Percentiles rank a stretch among this genome's conserved stretches.
Conservation (phyloP, 164 flowering plant species). For the Dillenia suffruticosa region DNA sequence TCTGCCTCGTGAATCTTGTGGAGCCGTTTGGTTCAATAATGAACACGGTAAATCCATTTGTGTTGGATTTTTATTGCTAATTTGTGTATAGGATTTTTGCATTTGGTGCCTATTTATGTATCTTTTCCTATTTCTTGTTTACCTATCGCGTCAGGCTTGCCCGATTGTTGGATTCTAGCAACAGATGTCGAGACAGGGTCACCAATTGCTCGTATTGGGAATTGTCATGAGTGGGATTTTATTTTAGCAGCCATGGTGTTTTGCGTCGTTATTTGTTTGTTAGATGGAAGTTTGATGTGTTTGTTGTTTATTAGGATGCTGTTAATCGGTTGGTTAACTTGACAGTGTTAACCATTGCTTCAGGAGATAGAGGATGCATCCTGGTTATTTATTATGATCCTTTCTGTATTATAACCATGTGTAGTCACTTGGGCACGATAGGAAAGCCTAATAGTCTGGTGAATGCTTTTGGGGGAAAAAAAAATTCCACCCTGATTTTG, state of each 20-base stretch:
- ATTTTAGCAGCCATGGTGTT: not conserved
- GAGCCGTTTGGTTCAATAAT: constrained; percentile 71
- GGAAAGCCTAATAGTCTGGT: too few species aligned
- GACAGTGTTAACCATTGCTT: constrained; percentile 75
- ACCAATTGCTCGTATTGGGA: constrained; percentile 55
- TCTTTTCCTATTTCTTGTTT: constrained; percentile 7
- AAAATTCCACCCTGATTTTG: too few species aligned
- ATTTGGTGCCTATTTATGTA: not conserved
- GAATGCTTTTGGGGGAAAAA: too few species aligned
- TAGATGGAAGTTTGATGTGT: not conserved
- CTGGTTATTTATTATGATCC: constrained; percentile 41
- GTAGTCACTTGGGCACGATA: too few species aligned
- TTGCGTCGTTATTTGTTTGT: not conserved
- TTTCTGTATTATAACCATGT: not conserved
- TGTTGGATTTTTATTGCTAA: not conserved
- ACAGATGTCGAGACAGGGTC: constrained; percentile 86
- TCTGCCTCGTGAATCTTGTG: constrained; percentile 66
- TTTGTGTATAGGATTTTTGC: not conserved
- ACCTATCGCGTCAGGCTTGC: constrained; percentile 81
- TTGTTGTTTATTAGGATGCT: constrained; percentile 30
- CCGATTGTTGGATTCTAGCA: constrained; percentile 69
- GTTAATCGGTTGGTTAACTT: constrained; percentile 63
- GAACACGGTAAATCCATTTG: constrained; percentile 54
- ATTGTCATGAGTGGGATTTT: constrained; percentile 65
- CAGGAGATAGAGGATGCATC: constrained; percentile 85